Conservation (phyloP, 768 basidiomycete genomes). For the Serendipita indica region DNA sequence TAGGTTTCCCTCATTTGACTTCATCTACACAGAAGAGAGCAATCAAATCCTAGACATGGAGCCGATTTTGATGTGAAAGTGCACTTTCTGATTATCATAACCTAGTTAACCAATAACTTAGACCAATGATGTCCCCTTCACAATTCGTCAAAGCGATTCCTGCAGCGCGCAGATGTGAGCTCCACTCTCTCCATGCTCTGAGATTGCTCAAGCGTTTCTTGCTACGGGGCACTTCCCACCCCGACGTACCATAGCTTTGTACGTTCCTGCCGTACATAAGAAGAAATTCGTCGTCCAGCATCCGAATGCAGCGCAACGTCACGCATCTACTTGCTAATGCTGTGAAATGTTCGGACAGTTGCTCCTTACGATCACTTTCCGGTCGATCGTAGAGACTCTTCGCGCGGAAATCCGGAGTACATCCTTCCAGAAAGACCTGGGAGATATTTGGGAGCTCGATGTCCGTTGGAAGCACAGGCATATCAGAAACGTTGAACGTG, state of each 20-base stretch:
- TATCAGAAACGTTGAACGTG: neutral
- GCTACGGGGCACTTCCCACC: neutral
- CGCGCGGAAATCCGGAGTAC: neutral
- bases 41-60: too few species aligned
- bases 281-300: neutral
- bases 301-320: neutral
- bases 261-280: neutral
- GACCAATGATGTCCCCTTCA: neutral
- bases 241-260: neutral
- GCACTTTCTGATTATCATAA: too few species aligned
- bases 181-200: neutral
- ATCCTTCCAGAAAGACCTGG: neutral
- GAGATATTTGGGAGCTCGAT: neutral
- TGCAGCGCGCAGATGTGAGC: neutral
- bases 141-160: neutral
- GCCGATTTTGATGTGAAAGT: too few species aligned
- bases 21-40: too few species aligned
- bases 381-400: neutral
- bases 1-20: too few species aligned
- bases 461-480: neutral
- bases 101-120: too few species aligned
- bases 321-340: neutral
- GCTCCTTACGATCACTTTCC: neutral
- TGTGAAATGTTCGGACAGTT: neutral
- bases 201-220: neutral